Conservation (phyloP, 2,329 filamentous ascomycete species). For the Ophiostoma piceae region DNA sequence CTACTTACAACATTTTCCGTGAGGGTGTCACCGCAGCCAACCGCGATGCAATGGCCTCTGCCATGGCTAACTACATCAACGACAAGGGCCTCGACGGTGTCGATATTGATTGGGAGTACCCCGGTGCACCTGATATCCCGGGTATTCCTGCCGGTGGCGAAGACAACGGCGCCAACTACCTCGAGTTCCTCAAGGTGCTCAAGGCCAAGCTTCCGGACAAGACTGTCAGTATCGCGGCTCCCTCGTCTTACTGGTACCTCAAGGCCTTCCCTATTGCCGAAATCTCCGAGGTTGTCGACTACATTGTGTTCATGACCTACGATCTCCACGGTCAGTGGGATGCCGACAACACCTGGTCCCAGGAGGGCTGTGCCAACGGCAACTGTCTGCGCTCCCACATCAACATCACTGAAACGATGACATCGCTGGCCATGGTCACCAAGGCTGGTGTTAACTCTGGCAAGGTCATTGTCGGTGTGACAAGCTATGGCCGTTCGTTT, state of each 20-base stretch:
- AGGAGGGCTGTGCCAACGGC: slow-evolving; percentile 31
- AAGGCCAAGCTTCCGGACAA: slow-evolving; percentile 28
- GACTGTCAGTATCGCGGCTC: slow-evolving; percentile 30
- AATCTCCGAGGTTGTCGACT: slow-evolving; percentile 32
- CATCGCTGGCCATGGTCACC: slow-evolving; percentile 37
- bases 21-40: slow-evolving; percentile 24
- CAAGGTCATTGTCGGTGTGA: slow-evolving; percentile 34
- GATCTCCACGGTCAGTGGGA: slow-evolving; percentile 41
- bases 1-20: slow-evolving; percentile 38
- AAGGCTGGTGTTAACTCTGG: slow-evolving; percentile 32
- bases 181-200: slow-evolving; percentile 33
- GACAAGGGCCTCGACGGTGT: slow-evolving; percentile 22
- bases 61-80: slow-evolving; percentile 3
- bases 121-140: slow-evolving; percentile 27
- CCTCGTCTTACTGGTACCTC: slow-evolving; percentile 35
- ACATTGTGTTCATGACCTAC: slow-evolving; percentile 36
- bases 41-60: slow-evolving; percentile 11
- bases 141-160: slow-evolving; percentile 33
- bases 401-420: slow-evolving; percentile 36
- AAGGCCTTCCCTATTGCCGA: slow-evolving; percentile 32
- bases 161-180: slow-evolving; percentile 36
- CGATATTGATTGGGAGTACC: slow-evolving; percentile 25
- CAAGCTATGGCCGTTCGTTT: slow-evolving; percentile 36
- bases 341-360: slow-evolving; percentile 26
- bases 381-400: slow-evolving; percentile 36